Base-by-base conservation (phyloP, 306 rosid species). In the Pterocarpus santalinus region DNA sequence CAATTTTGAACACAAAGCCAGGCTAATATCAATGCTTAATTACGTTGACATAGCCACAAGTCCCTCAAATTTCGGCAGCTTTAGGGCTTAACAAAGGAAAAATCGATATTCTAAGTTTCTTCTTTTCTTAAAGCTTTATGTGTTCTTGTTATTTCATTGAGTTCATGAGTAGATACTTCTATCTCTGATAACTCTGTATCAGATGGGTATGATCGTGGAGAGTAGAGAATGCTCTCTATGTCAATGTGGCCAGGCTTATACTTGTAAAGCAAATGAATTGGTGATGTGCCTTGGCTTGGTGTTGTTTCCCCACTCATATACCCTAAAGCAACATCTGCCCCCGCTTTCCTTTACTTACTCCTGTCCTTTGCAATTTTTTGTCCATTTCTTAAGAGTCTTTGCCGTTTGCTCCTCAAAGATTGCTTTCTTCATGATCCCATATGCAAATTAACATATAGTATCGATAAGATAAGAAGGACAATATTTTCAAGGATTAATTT, bases 361-460 rank as follows among this genome's bases (percentile, higher is more conserved):
- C 79, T 83, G 0, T 80, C 87, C 57, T 58, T 90, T 3, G 93
- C 95, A 0, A 77, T 69, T 38, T 86, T 88, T 53, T 85, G 92
- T 1, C 95, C 97, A 92, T 44, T 88, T 90, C 87, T 72, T 89
- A 2, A 92, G 90, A 30, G 93, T 93, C 61, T 82, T 89, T 13
- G 92, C 78, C 0, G 93, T 90, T 88, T 90, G 95, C 71, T 92
- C 91, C 84, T 90, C 92, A 65, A 92, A 92, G 4, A 89, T 89
- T 71, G 92, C 65, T 78, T 53, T 85, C 80, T 92, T 90, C 97
- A 85, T 86, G 93, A 86, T 57, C 95, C 97, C 97, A 92, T 90
- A 95, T 90, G 58, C 67, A 75, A 14, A 33, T 12, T 10, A 11
- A 30, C 35, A 3, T 12, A 11, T 28, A 71, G 30, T 32, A 22